These are phyloP conservation scores for Helichrysum umbraculigerum DNA, from an alignment of 129 eudicot genomes.

Conservation along the genomic window DNA sequence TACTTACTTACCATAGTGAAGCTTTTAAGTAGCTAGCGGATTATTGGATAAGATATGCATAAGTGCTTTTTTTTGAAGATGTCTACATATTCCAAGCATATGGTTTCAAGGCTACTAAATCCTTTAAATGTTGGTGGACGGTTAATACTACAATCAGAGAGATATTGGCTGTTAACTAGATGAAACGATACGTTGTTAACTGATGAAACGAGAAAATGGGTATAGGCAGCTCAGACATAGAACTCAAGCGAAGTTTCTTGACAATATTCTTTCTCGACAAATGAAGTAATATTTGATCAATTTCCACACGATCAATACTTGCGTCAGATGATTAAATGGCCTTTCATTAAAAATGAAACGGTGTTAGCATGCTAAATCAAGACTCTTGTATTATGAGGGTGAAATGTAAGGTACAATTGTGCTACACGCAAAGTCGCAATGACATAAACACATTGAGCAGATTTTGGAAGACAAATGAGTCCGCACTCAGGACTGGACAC, in stretches of 20 bases:
- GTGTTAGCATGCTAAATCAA: too few species aligned
- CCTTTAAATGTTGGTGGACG: background rate
- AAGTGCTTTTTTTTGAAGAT: background rate
- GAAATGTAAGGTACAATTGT: too few species aligned
- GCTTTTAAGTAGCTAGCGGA: background rate
- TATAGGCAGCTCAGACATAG: background rate
- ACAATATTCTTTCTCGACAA: background rate
- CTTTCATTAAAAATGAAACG: too few species aligned
- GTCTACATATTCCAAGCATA: background rate
- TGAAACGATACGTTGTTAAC: too few species aligned
- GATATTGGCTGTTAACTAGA: too few species aligned
- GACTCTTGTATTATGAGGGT: too few species aligned
- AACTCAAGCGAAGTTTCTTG: background rate
- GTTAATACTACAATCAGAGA: background rate
- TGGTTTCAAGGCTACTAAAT: background rate
- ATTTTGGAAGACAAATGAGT: too few species aligned
- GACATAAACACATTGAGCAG: too few species aligned
- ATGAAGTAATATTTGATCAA: background rate
- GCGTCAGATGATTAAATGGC: background rate
- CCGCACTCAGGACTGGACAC: too few species aligned
- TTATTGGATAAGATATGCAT: background rate
- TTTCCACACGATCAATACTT: background rate
- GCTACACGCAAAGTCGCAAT: too few species aligned
- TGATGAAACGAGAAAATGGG: background rate
- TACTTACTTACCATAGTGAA: conserved; percentile 1